Conservation (phyloP, 352 stramenopile species). For the Phytophthora lateralis region DNA sequence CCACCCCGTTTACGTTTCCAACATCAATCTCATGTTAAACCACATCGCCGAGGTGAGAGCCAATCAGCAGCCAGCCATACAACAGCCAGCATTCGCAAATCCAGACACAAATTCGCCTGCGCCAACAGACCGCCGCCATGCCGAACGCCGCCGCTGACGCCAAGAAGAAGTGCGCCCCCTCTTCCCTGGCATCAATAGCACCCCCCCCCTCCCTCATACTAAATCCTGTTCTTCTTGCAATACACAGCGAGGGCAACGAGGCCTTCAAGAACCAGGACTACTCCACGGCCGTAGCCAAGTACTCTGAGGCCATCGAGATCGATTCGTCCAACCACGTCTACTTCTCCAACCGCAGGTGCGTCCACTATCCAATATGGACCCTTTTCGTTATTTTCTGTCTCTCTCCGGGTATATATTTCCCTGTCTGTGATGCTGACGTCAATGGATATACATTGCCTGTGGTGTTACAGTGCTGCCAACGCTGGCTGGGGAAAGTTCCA, state of each 20-base stretch:
- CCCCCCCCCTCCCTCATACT: neutral
- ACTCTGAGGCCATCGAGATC: constrained; percentile 91
- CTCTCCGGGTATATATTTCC: constrained; percentile 4
- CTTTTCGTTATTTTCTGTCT: neutral
- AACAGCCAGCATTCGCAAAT: constrained; percentile 20
- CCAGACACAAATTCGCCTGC: constrained; percentile 13
- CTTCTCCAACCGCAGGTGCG: constrained; percentile 92
- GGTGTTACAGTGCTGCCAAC: constrained; percentile 64
- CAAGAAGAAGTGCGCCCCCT: constrained; percentile 76
- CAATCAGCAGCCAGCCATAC: constrained; percentile 13
- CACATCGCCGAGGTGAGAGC: neutral
- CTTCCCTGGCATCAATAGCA: neutral
- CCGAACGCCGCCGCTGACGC: constrained; percentile 75
- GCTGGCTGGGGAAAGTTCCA: constrained; percentile 65
- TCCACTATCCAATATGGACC: neutral
- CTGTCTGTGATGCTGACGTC: constrained; percentile 7
- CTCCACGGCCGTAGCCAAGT: constrained; percentile 89
- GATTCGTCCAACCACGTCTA: constrained; percentile 93
- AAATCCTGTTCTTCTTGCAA: neutral
- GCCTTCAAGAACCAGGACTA: constrained; percentile 95
- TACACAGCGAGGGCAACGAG: constrained; percentile 91
- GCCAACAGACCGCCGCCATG: constrained; percentile 39
- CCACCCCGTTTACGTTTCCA: constrained; percentile 2
- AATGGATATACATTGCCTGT: neutral
- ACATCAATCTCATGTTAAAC: constrained; percentile 25